phyloP scores from a whole-genome alignment of 805 yeast genomes.

The Candida multigemmis region DNA sequence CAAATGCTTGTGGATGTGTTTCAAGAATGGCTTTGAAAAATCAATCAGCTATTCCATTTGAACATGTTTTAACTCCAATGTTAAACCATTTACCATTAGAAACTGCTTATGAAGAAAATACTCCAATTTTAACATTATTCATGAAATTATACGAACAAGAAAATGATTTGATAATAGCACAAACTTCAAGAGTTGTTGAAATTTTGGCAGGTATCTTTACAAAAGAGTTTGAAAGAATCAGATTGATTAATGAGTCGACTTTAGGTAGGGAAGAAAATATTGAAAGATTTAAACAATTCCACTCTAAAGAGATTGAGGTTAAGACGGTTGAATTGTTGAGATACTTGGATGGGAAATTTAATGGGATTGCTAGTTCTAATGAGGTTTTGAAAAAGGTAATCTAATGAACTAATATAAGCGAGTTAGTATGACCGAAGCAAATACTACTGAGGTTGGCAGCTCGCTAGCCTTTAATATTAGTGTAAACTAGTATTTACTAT shows the following conservation, averaged over 20 bases:
- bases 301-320: constrained; percentile 51
- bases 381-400: constrained; percentile 38
- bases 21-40: constrained; percentile 80
- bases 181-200: constrained; percentile 56
- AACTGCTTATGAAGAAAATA: constrained; percentile 86
- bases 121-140: constrained; percentile 77
- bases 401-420: too few relatives aligned
- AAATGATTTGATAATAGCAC: constrained; percentile 42
- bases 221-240: constrained; percentile 67
- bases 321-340: constrained; percentile 66
- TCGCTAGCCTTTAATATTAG: too few relatives aligned
- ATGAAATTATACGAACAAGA: constrained; percentile 60
- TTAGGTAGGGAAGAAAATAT: constrained; percentile 79
- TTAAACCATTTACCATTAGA: constrained; percentile 75
- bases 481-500: too few relatives aligned
- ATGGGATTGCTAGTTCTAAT: constrained; percentile 53
- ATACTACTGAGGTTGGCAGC: too few relatives aligned
- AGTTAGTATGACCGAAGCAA: too few relatives aligned
- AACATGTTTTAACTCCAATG: constrained; percentile 65
- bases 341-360: constrained; percentile 55
- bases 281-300: constrained; percentile 74
- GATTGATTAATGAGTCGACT: constrained; percentile 63
- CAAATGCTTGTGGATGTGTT: constrained; percentile 96
- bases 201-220: constrained; percentile 63
- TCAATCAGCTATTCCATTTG: constrained; percentile 63